Conservation (phyloP, 179 eudicot species). For the Nepenthes alata region DNA sequence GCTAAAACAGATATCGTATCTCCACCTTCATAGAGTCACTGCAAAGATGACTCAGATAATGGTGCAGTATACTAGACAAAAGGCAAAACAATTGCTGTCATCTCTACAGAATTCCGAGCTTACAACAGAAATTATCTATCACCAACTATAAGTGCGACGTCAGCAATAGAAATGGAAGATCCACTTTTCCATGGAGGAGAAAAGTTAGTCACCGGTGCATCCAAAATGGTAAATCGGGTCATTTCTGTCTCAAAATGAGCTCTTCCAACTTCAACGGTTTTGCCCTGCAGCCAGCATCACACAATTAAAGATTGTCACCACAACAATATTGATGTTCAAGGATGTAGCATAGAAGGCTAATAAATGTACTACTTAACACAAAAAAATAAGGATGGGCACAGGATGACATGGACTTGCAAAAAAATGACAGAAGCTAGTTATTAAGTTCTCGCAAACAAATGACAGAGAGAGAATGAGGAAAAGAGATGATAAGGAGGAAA, state of each 20-base stretch:
- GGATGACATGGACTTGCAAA: background rate
- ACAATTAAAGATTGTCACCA: background rate
- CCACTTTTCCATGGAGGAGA: background rate
- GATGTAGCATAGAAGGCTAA: background rate
- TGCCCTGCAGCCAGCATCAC: constrained; percentile 39
- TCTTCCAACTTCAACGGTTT: constrained; percentile 94
- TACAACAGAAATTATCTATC: too few species aligned
- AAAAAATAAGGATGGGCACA: background rate
- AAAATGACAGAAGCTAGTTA: background rate
- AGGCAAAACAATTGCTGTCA: too few species aligned
- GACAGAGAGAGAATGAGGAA: too few species aligned
- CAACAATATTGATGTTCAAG: too few species aligned
- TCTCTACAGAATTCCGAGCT: too few species aligned
- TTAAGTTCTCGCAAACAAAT: too few species aligned
- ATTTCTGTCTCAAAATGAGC: constrained; percentile 94
- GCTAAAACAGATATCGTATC: too few species aligned
- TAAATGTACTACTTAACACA: background rate
- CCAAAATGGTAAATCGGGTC: constrained; percentile 88
- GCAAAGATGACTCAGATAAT: too few species aligned
- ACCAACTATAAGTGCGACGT: too few species aligned
- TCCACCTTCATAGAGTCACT: too few species aligned
- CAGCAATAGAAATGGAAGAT: background rate
- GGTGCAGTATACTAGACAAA: too few species aligned
- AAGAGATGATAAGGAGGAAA: too few species aligned
- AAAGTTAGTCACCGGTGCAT: constrained; percentile 68